Conservation (phyloP, 768 basidiomycete species). For the Calvatia gigantea region DNA sequence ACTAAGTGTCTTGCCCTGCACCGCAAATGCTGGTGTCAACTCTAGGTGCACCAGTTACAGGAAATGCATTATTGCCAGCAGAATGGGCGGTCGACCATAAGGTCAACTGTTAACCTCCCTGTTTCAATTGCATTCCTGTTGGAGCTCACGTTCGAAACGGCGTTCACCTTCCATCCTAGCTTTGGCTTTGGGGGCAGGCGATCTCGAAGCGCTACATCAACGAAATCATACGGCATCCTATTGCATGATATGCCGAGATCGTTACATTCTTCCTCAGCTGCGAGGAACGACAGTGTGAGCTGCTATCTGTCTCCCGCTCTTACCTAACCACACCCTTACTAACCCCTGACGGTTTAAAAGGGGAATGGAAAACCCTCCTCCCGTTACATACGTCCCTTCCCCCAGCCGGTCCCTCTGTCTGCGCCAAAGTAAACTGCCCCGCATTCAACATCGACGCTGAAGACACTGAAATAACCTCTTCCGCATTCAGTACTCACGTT, state of each 20-base stretch:
- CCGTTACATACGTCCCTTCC: constrained; percentile 58
- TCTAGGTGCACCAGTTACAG: too few relatives aligned
- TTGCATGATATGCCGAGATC: constrained; percentile 76
- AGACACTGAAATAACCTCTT: constrained; percentile 57
- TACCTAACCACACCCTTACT: not conserved
- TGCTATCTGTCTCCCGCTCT: not conserved
- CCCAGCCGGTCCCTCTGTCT: constrained; percentile 73
- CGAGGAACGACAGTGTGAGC: constrained; percentile 70
- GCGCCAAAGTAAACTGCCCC: constrained; percentile 77
- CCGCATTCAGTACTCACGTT: constrained; percentile 64
- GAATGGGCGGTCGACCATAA: too few relatives aligned
- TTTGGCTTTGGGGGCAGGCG: too few relatives aligned
- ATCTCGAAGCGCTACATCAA: constrained; percentile 77
- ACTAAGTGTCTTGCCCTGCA: too few relatives aligned
- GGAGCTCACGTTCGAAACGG: too few relatives aligned
- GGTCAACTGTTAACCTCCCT: too few relatives aligned
- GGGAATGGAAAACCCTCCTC: constrained; percentile 73
- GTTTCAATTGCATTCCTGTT: too few relatives aligned
- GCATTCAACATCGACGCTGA: constrained; percentile 78
- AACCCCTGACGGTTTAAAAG: constrained; percentile 6
- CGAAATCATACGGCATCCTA: constrained; percentile 68
- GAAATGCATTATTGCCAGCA: too few relatives aligned
- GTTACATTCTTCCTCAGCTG: constrained; percentile 77
- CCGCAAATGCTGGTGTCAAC: too few relatives aligned
- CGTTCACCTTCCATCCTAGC: too few relatives aligned